Conservation (phyloP, 2,329 filamentous ascomycete genomes). For the Scorias spongiosa region DNA sequence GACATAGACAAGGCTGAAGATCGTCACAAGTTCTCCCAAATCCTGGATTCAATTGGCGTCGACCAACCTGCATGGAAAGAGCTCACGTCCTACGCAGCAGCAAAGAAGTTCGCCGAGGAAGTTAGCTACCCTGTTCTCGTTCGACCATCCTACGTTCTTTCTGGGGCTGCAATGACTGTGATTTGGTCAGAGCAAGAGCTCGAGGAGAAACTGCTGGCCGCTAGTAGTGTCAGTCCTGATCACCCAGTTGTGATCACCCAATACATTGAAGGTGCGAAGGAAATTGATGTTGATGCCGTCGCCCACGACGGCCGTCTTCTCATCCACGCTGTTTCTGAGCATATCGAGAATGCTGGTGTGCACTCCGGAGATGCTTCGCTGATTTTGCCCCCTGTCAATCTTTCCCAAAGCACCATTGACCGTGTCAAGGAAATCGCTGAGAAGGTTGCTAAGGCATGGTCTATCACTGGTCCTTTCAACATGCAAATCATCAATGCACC, state of each 20-base stretch:
- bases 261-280: slow-evolving; percentile 91
- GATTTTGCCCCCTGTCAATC: slow-evolving; percentile 69
- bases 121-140: slow-evolving; percentile 93
- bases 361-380: slow-evolving; percentile 96
- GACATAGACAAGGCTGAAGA: slow-evolving; percentile 98
- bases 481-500: slow-evolving; percentile 98
- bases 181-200: slow-evolving; percentile 79
- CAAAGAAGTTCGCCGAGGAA: slow-evolving; percentile 68
- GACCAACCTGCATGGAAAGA: slow-evolving; percentile 98
- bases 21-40: slow-evolving; percentile 94
- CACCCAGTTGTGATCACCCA: slow-evolving; percentile 97
- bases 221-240: slow-evolving; percentile 80
- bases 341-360: slow-evolving; percentile 92
- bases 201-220: slow-evolving; percentile 86
- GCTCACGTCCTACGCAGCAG: slow-evolving; percentile 74
- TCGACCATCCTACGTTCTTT: slow-evolving; percentile 87
- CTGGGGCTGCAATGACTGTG: slow-evolving; percentile 96
- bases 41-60: slow-evolving; percentile 88
- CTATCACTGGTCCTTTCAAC: slow-evolving; percentile 96
- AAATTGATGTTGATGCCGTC: slow-evolving; percentile 93
- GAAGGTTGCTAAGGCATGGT: slow-evolving; percentile 95
- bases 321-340: slow-evolving; percentile 84
- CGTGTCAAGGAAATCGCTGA: slow-evolving; percentile 89
- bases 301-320: slow-evolving; percentile 74
- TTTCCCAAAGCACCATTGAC: slow-evolving; percentile 62